Percentiles rank a stretch among this genome's conserved stretches.
phyloP scores from a whole-genome alignment of 2,329 filamentous ascomycete genomes.

The Colletotrichum theobromicola region DNA sequence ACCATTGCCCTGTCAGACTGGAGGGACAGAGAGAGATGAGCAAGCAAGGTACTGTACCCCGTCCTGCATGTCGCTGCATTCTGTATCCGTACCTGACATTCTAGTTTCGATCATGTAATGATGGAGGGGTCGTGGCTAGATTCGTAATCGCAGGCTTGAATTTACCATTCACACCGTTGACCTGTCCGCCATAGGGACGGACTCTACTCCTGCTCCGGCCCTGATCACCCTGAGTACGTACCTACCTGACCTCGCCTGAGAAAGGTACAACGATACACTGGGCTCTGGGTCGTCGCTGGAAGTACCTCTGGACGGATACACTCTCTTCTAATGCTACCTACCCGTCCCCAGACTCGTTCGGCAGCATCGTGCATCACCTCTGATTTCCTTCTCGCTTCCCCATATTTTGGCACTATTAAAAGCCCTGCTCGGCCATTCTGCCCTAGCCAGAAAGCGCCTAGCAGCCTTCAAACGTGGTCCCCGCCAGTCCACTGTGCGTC shows the following conservation, averaged over 20 bases:
- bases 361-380: slow-evolving; percentile 16
- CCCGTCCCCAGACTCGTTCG: slow-evolving; percentile 10
- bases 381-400: slow-evolving; percentile 10
- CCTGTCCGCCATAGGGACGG: slow-evolving; percentile 4
- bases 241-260: neutral
- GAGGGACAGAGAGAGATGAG: neutral
- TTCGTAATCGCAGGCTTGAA: slow-evolving; percentile 17
- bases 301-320: too few relatives aligned
- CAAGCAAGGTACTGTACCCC: neutral
- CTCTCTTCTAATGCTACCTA: neutral
- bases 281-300: neutral
- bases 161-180: slow-evolving; percentile 15
- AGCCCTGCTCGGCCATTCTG: slow-evolving; percentile 12
- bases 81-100: slow-evolving; percentile 19
- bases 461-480: neutral
- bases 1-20: neutral
- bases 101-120: slow-evolving; percentile 19
- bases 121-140: slow-evolving; percentile 6
- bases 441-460: neutral
- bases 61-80: slow-evolving; percentile 1
- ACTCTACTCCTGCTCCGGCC: neutral
- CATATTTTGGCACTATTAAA: slow-evolving; percentile 17
- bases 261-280: neutral
- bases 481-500: neutral
- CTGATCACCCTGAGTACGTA: neutral